phyloP scores from a whole-genome alignment of 306 rosid species.

The Trichosanthes cucumerina region DNA sequence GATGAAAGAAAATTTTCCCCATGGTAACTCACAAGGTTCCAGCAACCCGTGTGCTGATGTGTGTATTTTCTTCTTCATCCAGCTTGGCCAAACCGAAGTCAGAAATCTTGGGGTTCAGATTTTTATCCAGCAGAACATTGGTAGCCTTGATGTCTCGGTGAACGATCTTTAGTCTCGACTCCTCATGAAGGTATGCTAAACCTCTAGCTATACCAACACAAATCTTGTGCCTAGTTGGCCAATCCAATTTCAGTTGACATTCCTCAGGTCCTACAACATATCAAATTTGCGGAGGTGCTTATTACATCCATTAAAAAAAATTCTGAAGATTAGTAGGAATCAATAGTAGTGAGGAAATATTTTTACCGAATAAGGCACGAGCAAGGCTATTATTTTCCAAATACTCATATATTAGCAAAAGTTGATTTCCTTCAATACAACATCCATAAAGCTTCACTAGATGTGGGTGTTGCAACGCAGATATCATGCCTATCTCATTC shows the following conservation, averaged over 20 bases:
- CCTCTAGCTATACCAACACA: slow-evolving; percentile 67
- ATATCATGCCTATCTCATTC: slow-evolving; percentile 5
- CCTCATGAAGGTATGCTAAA: slow-evolving; percentile 69
- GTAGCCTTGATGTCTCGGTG: slow-evolving; percentile 41
- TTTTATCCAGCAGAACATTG: slow-evolving; percentile 43
- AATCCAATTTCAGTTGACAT: slow-evolving; percentile 27
- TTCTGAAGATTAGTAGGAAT: background rate
- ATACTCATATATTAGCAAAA: slow-evolving; percentile 18
- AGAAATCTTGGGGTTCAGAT: slow-evolving; percentile 57
- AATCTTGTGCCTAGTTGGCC: slow-evolving; percentile 61
- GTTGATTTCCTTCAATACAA: slow-evolving; percentile 6
- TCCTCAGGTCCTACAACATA: slow-evolving; percentile 1
- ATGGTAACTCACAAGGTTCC: slow-evolving; percentile 53
- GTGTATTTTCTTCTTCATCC: slow-evolving; percentile 49
- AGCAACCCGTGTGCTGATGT: slow-evolving; percentile 55
- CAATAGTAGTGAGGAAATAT: background rate
- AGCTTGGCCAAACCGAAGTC: slow-evolving; percentile 65
- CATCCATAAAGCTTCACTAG: background rate
- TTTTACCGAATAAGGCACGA: slow-evolving; percentile 2
- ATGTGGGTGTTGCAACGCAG: slow-evolving; percentile 1
- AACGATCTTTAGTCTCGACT: slow-evolving; percentile 59
- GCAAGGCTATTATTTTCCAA: slow-evolving; percentile 15
- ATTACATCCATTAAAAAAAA: background rate
- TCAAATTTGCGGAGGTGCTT: background rate
- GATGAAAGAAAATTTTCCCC: background rate